Evolutionary conservation across 2,329 filamentous ascomycete species (phyloP), one percentile per base, ranked within the genome.

Genomic region (Rhynchosporium agropyri): DNA sequence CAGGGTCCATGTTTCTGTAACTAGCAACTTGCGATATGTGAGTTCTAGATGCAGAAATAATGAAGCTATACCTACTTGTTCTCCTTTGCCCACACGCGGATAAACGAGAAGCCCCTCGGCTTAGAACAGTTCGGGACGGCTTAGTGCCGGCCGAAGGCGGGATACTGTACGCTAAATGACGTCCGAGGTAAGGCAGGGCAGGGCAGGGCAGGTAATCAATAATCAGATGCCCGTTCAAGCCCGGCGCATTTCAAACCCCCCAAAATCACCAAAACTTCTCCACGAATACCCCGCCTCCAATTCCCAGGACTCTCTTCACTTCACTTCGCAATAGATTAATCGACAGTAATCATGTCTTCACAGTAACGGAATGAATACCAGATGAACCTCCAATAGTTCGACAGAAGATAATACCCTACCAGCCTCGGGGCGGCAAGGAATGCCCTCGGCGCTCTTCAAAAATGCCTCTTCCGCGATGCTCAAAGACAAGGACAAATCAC

Each of bases 391-490:
- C 20, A 48, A 38, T 60, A 40, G 40, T 15, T 40, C 48, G 28
- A 42, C 51, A 43, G 49, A 36, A 53, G 56, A 63, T 53, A 63
- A 58, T 53, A 58, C 42, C 20, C 48, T n/a, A 43, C 46, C 62
- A 69, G 68, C 69, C 69, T 64, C 48, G 63, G 67, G 67, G 70
- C 69, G 69, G 71, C 70, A 71, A 75, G 80, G 79, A 77, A 85
- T 85, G 82, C 79, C 84, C 77, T 78, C 80, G 74, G 78, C 80
- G 71, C 76, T 81, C 71, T 75, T 81, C 73, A 81, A 82, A 74
- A 78, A 88, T 86, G 83, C 79, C 76, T 78, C 84, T 73, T 65
- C 70, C 60, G 49, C 85, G 74, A 82, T 82, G 70, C 76, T 79
- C 72, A 76, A 72, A 66, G 70, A 76, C 71, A 72, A 73, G 66